These are phyloP conservation scores for Cyclostephanos invisitatus DNA, from an alignment of 108 stramenopile species.

Conservation along the genomic window DNA sequence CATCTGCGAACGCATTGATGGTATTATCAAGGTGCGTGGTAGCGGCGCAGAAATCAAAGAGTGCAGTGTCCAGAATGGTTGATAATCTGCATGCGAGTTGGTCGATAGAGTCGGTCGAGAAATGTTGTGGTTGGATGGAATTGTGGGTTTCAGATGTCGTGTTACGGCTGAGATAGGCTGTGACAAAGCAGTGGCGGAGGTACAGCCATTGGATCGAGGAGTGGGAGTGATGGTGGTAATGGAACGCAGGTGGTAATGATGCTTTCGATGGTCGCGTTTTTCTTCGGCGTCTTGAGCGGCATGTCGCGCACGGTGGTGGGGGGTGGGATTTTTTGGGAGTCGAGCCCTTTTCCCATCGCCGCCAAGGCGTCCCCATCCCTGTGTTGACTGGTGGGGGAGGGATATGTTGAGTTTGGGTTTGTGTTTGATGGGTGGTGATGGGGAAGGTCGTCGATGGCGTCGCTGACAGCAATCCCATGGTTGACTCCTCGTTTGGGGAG, in stretches of 20 bases:
- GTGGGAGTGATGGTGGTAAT: not conserved
- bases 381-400: not conserved
- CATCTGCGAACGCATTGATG: not conserved
- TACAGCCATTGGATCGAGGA: not conserved
- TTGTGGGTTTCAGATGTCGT: not conserved
- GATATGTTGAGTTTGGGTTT: no score
- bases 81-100: not conserved
- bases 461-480: no score
- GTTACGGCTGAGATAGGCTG: not conserved
- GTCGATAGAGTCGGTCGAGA: not conserved
- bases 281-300: not conserved
- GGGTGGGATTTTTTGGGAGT: conserved; percentile 1
- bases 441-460: no score
- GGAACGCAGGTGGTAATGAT: not conserved
- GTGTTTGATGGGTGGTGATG: no score
- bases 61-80: not conserved
- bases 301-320: not conserved
- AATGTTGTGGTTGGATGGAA: not conserved
- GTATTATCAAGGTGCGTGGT: not conserved
- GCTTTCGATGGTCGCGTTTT: not conserved
- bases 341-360: not conserved
- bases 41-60: not conserved
- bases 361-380: not conserved
- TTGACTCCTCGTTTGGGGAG: no score
- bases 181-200: not conserved